A percentile compares a stretch with the other conserved stretches of the same genome.
phyloP scores from a whole-genome alignment of 176 grass and related monocot genomes.

The Carex parvula region DNA sequence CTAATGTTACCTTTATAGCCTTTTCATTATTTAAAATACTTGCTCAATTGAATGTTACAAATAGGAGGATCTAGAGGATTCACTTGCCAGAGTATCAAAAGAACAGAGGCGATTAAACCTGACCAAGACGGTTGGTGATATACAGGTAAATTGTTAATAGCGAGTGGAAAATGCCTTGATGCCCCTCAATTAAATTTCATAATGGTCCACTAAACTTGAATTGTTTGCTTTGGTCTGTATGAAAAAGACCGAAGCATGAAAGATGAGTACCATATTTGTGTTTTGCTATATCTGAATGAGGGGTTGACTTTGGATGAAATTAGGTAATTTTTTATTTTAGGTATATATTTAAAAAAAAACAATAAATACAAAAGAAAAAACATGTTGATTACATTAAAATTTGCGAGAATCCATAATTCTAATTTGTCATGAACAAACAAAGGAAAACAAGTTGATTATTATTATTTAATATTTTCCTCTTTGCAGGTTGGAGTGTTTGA shows the following conservation, averaged over 20 bases:
- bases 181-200: neutral
- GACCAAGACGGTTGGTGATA: conserved; percentile 49
- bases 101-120: conserved; percentile 63
- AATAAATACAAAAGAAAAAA: too few species aligned
- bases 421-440: too few species aligned
- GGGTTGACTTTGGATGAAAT: neutral
- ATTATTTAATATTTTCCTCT: neutral
- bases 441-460: too few species aligned
- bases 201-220: neutral
- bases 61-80: conserved; percentile 91
- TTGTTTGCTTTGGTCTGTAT: neutral
- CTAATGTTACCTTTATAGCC: neutral
- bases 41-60: conserved; percentile 23
- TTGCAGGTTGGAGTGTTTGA: conserved; percentile 75
- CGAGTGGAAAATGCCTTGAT: neutral
- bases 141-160: conserved; percentile 45
- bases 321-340: too few species aligned
- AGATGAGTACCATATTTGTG: neutral
- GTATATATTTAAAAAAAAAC: too few species aligned
- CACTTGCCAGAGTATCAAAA: conserved; percentile 50
- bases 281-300: neutral
- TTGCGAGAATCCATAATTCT: too few species aligned
- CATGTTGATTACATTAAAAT: too few species aligned
- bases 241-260: neutral
- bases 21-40: conserved; percentile 10